phyloP scores from a whole-genome alignment of 805 yeast species.

The Wickerhamiella siamensis region DNA sequence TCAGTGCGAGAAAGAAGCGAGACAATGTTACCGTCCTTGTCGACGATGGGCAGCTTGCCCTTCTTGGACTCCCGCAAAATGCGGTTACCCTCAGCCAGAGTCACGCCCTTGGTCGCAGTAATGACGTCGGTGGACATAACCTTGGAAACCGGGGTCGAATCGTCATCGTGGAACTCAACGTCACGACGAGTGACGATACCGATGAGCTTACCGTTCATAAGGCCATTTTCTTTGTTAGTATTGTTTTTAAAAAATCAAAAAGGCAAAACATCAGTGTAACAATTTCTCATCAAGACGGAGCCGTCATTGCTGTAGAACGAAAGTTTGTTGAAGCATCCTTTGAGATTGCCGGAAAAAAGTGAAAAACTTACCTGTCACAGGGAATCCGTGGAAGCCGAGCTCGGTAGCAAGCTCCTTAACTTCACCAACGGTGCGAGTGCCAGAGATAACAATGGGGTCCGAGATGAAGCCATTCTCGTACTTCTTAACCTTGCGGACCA shows the following conservation, averaged over 20 bases:
- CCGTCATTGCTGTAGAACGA: slow-evolving; percentile 99
- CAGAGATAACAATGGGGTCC: slow-evolving; percentile 78
- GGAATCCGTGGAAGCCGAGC: slow-evolving; percentile 93
- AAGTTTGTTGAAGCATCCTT: slow-evolving; percentile 53
- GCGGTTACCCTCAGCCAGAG: slow-evolving; percentile 74
- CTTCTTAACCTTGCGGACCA: slow-evolving; percentile 94
- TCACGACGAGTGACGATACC: slow-evolving; percentile 97
- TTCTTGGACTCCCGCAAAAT: slow-evolving; percentile 84
- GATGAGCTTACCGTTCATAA: slow-evolving; percentile 72
- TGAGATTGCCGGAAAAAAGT: slow-evolving; percentile 37
- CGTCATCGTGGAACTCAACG: slow-evolving; percentile 81
- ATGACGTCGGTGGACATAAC: slow-evolving; percentile 84
- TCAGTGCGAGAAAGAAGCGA: slow-evolving; percentile 91
- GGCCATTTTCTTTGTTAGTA: slow-evolving; percentile 56
- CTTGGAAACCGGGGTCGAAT: slow-evolving; percentile 44
- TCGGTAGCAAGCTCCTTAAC: slow-evolving; percentile 53
- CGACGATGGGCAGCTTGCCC: slow-evolving; percentile 94
- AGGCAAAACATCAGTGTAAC: slow-evolving; percentile 15
- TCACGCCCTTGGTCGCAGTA: slow-evolving; percentile 72
- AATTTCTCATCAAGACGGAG: slow-evolving; percentile 90
- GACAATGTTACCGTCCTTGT: slow-evolving; percentile 56
- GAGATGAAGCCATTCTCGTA: slow-evolving; percentile 95
- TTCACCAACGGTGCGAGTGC: slow-evolving; percentile 64
- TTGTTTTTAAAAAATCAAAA: not conserved
- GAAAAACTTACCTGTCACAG: slow-evolving; percentile 91